Percentiles rank a stretch among this genome's conserved stretches.
phyloP scores from a whole-genome alignment of 2,329 filamentous ascomycete genomes.

The Tetracladium maxilliforme region DNA sequence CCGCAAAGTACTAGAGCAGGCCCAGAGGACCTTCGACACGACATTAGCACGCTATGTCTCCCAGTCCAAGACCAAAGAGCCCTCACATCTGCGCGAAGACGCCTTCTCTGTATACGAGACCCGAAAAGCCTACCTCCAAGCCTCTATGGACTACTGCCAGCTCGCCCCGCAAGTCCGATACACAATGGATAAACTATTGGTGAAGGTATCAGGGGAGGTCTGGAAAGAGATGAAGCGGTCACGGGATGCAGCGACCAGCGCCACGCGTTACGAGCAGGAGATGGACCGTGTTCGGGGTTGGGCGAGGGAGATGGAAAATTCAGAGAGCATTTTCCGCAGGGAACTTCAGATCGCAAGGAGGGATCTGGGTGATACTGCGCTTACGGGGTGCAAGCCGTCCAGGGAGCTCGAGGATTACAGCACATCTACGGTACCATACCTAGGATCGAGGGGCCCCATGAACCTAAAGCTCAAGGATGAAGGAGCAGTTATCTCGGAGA shows the following conservation, averaged over 20 bases:
- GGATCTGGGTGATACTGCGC: slow-evolving; percentile 67
- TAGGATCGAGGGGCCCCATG: slow-evolving; percentile 52
- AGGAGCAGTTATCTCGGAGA: slow-evolving; percentile 37
- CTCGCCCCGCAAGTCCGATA: slow-evolving; percentile 74
- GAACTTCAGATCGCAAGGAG: slow-evolving; percentile 69
- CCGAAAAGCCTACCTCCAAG: slow-evolving; percentile 77
- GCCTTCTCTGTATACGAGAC: slow-evolving; percentile 92
- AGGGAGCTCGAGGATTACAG: slow-evolving; percentile 90
- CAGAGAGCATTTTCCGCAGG: slow-evolving; percentile 68
- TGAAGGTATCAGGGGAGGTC: slow-evolving; percentile 71
- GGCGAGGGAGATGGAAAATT: slow-evolving; percentile 85
- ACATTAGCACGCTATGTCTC: slow-evolving; percentile 68
- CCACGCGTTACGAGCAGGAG: slow-evolving; percentile 57
- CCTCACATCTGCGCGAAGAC: slow-evolving; percentile 81
- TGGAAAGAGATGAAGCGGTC: slow-evolving; percentile 74
- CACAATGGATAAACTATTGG: slow-evolving; percentile 72
- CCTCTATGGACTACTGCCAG: slow-evolving; percentile 86
- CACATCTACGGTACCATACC: slow-evolving; percentile 74
- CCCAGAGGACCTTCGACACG: slow-evolving; percentile 75
- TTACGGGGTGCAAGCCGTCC: slow-evolving; percentile 61
- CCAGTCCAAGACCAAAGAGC: slow-evolving; percentile 87
- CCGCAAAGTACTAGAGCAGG: slow-evolving; percentile 57
- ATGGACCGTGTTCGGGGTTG: slow-evolving; percentile 88
- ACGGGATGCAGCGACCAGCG: slow-evolving; percentile 46
- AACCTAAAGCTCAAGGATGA: slow-evolving; percentile 30